phyloP scores from a whole-genome alignment of 1,284 basidiomycete genomes.

The Ceratobasidium sp. region DNA sequence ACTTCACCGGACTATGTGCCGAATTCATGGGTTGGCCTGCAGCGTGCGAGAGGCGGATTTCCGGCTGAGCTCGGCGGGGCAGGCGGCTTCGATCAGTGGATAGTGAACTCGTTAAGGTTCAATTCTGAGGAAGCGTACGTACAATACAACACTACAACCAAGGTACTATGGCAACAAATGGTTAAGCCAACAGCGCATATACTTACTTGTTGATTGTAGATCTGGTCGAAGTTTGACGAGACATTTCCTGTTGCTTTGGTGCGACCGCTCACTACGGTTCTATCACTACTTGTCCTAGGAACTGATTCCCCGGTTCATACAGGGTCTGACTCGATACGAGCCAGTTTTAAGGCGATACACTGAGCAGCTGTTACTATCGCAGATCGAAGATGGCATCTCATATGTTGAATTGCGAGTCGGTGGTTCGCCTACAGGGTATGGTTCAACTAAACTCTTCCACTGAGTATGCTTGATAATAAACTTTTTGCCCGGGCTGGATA shows the following conservation, averaged over 20 bases:
- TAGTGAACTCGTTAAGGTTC: constrained; percentile 63
- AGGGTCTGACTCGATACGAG: constrained; percentile 63
- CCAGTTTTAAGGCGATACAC: constrained; percentile 67
- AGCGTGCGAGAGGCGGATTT: constrained; percentile 62
- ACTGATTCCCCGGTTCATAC: neutral
- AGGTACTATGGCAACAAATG: constrained; percentile 54
- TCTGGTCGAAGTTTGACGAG: neutral
- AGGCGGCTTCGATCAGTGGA: constrained; percentile 71
- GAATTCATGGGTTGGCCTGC: constrained; percentile 61
- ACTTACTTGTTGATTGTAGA: neutral
- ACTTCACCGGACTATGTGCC: constrained; percentile 58
- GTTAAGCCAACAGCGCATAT: neutral
- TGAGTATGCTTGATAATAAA: neutral
- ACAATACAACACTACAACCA: constrained; percentile 69
- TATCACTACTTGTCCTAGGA: neutral
- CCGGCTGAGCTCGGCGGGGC: constrained; percentile 53
- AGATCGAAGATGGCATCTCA: constrained; percentile 73
- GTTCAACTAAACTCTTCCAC: neutral
- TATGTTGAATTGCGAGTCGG: constrained; percentile 71
- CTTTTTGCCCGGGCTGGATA: neutral
- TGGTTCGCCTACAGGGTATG: neutral
- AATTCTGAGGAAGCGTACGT: constrained; percentile 70
- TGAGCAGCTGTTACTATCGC: constrained; percentile 65
- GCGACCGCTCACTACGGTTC: neutral
- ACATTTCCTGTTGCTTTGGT: neutral